Conservation (phyloP, 2,329 filamentous ascomycete genomes). For the Rhynchosporium secalis region DNA sequence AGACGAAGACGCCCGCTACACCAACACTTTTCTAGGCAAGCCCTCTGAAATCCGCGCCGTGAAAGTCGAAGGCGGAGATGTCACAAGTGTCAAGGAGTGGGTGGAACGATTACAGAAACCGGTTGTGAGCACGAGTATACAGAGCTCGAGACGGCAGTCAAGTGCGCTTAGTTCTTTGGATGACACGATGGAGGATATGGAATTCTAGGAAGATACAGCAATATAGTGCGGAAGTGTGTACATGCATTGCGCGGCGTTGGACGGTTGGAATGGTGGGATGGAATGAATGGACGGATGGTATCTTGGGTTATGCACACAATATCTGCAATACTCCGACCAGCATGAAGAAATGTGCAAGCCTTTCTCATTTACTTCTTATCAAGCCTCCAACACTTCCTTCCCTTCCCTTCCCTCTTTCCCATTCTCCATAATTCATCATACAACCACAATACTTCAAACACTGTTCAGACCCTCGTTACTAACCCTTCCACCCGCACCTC, state of each 20-base stretch:
- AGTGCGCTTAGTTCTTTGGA: slow-evolving; percentile 40
- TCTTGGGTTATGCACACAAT: slow-evolving; percentile 25
- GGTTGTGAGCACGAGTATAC: slow-evolving; percentile 19
- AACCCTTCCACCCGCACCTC: slow-evolving; percentile 34
- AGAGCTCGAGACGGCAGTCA: slow-evolving; percentile 35
- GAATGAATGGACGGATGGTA: background rate
- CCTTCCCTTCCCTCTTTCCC: background rate
- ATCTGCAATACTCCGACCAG: slow-evolving; percentile 20
- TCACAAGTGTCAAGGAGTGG: slow-evolving; percentile 69
- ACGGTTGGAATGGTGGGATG: background rate
- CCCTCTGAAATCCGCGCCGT: slow-evolving; percentile 69
- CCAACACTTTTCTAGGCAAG: slow-evolving; percentile 79
- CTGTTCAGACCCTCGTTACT: slow-evolving; percentile 36
- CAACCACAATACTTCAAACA: slow-evolving; percentile 26
- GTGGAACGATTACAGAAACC: slow-evolving; percentile 43
- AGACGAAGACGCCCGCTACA: slow-evolving; percentile 81
- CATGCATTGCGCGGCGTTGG: slow-evolving; percentile 39
- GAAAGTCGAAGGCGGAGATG: slow-evolving; percentile 74
- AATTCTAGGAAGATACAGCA: slow-evolving; percentile 30
- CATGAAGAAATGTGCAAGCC: background rate
- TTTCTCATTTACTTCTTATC: background rate
- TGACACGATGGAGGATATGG: slow-evolving; percentile 37
- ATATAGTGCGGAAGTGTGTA: background rate
- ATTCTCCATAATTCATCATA: background rate
- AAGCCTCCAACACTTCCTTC: background rate